Percentiles rank a stretch among this genome's conserved stretches.
These are phyloP conservation scores for Monosporascus cannonballus DNA, from an alignment of 2,329 filamentous ascomycete genomes.

Conservation along the genomic window DNA sequence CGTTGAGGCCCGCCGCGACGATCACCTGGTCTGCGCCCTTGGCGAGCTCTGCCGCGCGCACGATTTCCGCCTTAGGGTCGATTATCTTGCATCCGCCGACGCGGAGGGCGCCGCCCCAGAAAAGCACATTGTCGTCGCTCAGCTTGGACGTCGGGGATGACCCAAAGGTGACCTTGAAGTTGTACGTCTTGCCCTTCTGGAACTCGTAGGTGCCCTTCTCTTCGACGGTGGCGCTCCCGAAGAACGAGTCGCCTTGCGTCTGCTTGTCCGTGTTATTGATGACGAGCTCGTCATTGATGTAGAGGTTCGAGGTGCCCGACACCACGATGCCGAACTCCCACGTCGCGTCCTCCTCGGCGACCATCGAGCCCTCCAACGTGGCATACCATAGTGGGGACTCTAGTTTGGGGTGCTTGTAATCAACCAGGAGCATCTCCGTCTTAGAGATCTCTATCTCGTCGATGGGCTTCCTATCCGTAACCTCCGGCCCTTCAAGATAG, in stretches of 20 bases:
- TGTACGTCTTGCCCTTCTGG: conserved; percentile 53
- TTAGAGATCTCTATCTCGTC: conserved; percentile 43
- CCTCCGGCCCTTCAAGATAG: conserved; percentile 52
- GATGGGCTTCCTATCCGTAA: conserved; percentile 39
- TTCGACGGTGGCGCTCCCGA: conserved; percentile 58
- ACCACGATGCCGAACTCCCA: conserved; percentile 64
- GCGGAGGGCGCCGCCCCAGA: conserved; percentile 55
- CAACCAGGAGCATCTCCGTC: conserved; percentile 43
- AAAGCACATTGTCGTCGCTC: conserved; percentile 40
- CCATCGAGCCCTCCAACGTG: conserved; percentile 54
- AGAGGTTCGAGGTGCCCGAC: conserved; percentile 59
- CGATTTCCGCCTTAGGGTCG: conserved; percentile 52
- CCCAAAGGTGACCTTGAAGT: conserved; percentile 52
- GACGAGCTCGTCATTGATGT: conserved; percentile 54
- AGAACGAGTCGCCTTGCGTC: conserved; percentile 56
- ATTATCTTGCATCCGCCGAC: conserved; percentile 56
- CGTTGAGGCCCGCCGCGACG: conserved; percentile 70
- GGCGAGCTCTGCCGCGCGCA: conserved; percentile 61
- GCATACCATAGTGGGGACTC: conserved; percentile 50
- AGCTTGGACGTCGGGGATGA: conserved; percentile 54
- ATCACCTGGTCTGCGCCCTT: conserved; percentile 69
- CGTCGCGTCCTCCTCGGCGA: conserved; percentile 51
- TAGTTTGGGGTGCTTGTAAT: conserved; percentile 48
- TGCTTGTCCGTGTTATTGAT: conserved; percentile 63
- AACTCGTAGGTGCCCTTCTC: conserved; percentile 53